Evolutionary conservation across 2,329 filamentous ascomycete species (phyloP), one percentile per base, ranked within the genome.

Genomic region (Scedosporium aurantiacum): DNA sequence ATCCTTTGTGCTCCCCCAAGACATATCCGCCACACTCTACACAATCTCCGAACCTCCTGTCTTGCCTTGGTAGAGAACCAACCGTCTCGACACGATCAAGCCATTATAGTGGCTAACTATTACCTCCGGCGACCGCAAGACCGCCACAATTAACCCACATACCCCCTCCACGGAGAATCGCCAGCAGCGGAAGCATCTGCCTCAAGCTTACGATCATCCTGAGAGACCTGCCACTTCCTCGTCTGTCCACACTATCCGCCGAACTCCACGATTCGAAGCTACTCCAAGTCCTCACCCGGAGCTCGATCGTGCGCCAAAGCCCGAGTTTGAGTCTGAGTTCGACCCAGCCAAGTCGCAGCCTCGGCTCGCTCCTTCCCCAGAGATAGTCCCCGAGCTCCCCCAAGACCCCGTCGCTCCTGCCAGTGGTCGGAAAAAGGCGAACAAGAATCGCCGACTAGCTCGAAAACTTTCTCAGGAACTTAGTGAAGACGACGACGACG

Each of bases 91-190:
- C 23, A 23, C 58, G 37, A 5, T 25, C 43, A 60, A 40, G 21
- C 8, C 57, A 58, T 27, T 37, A 37, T 27, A 12, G 57, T 32
- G 58, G 58, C 43, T 28, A 50, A n/a, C 25, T 43, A 27, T 25
- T 37, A 28, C 25, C 25, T 23, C 25, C n/a, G 45, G 25, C 28
- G 18, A 66, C 71, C 71, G 80, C 70, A 81, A 76, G 79, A 82
- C 79, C 76, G 75, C 78, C 74, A 82, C 81, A 70, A 82, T 78
- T 78, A 78, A 69, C 72, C 74, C 68, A 74, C 74, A 69, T 70
- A 61, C 70, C 62, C 65, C 73, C 64, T 65, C 68, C 67, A 68
- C 70, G 63, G 70, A 70, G 70, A 74, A 75, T 72, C 72, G 70
- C 66, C 71, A 62, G 64, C 75, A 77, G 76, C 76, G 74, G 71